A percentile compares a stretch with the other conserved stretches of the same genome.
phyloP scores from a whole-genome alignment of 2,329 filamentous ascomycete species.

The Calonectria pseudoreteaudii region DNA sequence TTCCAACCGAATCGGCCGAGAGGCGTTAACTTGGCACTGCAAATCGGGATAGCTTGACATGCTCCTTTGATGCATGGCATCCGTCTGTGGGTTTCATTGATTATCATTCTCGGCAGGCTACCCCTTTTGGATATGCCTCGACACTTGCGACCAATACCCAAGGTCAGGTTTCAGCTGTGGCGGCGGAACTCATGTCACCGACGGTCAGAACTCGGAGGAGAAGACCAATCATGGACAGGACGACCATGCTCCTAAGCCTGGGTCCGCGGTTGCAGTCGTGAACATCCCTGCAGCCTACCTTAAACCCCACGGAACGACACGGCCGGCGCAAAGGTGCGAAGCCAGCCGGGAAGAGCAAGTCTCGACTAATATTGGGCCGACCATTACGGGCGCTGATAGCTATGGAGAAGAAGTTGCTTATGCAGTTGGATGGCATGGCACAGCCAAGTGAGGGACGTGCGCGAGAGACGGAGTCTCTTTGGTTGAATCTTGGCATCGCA shows the following conservation, averaged over 20 bases:
- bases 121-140: conserved; percentile 17
- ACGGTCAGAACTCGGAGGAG: conserved; percentile 26
- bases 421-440: conserved; percentile 13
- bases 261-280: conserved; percentile 27
- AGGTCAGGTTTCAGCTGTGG: conserved; percentile 32
- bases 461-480: conserved; percentile 7
- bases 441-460: conserved; percentile 14
- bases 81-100: conserved; percentile 13
- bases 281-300: conserved; percentile 28
- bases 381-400: conserved; percentile 3
- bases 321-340: neutral
- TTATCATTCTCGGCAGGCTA: conserved; percentile 20
- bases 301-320: conserved; percentile 15
- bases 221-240: conserved; percentile 27
- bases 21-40: neutral
- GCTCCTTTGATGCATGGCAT: conserved; percentile 13
- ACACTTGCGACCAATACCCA: conserved; percentile 25
- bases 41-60: conserved; percentile 4
- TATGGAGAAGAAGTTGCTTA: conserved; percentile 15
- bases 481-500: conserved; percentile 7
- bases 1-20: conserved; percentile 11
- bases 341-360: neutral
- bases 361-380: conserved; percentile 6
- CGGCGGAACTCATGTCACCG: conserved; percentile 37
- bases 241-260: conserved; percentile 21